Evolutionary conservation across 2,329 filamentous ascomycete genomes (phyloP).

Genomic region (Penicillium hordei): DNA sequence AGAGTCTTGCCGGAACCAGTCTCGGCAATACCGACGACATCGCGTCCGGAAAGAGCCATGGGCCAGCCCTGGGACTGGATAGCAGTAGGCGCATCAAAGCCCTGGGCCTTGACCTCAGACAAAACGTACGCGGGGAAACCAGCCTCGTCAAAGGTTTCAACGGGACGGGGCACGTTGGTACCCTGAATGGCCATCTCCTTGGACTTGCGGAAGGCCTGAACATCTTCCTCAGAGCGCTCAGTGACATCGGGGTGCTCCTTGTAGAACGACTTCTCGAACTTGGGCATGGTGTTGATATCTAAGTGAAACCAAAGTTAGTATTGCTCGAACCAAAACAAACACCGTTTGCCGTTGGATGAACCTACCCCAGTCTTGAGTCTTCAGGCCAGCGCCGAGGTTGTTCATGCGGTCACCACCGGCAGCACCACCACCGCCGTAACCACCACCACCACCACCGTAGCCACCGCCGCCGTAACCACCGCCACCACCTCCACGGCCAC

Average conservation of each 20-base stretch:
- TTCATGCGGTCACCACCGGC: constrained; percentile 92
- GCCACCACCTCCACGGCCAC: constrained; percentile 32
- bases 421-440: constrained; percentile 51
- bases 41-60: constrained; percentile 96
- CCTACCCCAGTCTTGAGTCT: constrained; percentile 86
- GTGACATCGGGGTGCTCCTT: constrained; percentile 85
- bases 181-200: constrained; percentile 83
- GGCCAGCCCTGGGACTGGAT: constrained; percentile 99
- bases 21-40: constrained; percentile 98
- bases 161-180: constrained; percentile 80
- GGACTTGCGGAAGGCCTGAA: constrained; percentile 83
- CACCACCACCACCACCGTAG: constrained; percentile 32
- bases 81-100: constrained; percentile 87
- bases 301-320: constrained; percentile 25
- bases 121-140: constrained; percentile 96
- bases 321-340: constrained; percentile 1
- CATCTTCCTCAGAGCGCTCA: constrained; percentile 71
- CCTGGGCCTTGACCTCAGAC: constrained; percentile 97
- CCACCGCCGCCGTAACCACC: constrained; percentile 34
- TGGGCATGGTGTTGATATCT: constrained; percentile 79
- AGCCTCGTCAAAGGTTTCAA: constrained; percentile 96
- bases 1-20: constrained; percentile 99
- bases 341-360: constrained; percentile 22
- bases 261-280: constrained; percentile 99
- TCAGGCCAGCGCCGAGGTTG: constrained; percentile 80